Conservation (phyloP, 2,329 filamentous ascomycete species). For the Aspergillus sp. region DNA sequence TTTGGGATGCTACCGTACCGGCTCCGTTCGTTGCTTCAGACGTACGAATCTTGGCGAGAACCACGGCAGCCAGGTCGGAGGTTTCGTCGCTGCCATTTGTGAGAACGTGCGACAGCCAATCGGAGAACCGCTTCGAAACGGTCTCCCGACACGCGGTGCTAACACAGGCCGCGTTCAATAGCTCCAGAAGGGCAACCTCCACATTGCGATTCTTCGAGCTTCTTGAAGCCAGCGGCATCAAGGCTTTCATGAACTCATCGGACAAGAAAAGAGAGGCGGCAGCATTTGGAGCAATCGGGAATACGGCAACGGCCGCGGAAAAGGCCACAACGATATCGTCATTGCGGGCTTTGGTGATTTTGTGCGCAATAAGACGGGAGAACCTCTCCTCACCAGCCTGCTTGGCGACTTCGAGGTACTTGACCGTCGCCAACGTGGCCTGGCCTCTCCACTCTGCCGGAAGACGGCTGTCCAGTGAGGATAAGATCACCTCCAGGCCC, state of each 20-base stretch:
- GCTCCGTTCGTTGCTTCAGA: conserved; percentile 22
- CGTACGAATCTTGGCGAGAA: conserved; percentile 58
- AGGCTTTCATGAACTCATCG: conserved; percentile 73
- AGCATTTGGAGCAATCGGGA: conserved; percentile 73
- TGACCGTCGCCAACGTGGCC: conserved; percentile 72
- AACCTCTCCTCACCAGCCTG: conserved; percentile 65
- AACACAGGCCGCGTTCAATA: conserved; percentile 88
- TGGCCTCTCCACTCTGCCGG: conserved; percentile 67
- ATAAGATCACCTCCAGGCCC: conserved; percentile 76
- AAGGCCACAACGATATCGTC: conserved; percentile 89
- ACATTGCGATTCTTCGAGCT: conserved; percentile 81
- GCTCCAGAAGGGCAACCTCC: conserved; percentile 76
- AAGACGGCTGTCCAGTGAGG: conserved; percentile 77
- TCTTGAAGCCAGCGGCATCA: conserved; percentile 69
- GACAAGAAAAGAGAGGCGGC: conserved; percentile 76
- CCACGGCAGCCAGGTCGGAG: conserved; percentile 57
- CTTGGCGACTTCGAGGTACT: conserved; percentile 71
- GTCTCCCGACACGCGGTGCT: conserved; percentile 74
- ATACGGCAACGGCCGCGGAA: conserved; percentile 81
- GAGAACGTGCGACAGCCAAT: conserved; percentile 81
- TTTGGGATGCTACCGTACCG: conserved; percentile 13
- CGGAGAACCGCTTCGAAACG: conserved; percentile 73
- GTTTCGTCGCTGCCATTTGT: conserved; percentile 58
- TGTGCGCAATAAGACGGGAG: conserved; percentile 65
- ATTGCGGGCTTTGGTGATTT: conserved; percentile 66